Evolutionary conservation across 345 rosid species (phyloP), one percentile per base, ranked within the genome.

Genomic region (Acer saccharum): DNA sequence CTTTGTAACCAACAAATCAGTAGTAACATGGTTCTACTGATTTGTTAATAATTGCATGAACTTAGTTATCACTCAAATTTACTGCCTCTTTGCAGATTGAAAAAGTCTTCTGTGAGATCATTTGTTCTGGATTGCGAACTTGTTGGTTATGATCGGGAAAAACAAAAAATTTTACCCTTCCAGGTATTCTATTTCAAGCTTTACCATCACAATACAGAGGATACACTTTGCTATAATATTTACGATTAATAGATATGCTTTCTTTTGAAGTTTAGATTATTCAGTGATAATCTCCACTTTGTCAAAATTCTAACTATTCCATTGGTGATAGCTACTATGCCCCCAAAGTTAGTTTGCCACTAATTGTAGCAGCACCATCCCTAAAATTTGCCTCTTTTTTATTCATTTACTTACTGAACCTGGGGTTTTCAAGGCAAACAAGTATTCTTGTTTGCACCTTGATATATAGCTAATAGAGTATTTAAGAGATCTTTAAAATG

Each of bases 91-190:
- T 82, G 82, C 91, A 94, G 99, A 83, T 83, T 90, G 80, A 96
- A 92, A 91, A 96, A 88, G 84, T 71, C 90, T 0, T 83, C 86
- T 29, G 91, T 88, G 65, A 88, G 73, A 72, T 92, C 98, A 60
- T 96, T 96, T 83, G 89, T 94, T 85, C 76, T 94, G 87, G 99
- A 96, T 72, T 91, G 98, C 68, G 99, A 94, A 82, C 81, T 96
- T 83, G 98, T 94, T 86, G 99, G 93, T 83, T 92, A 85, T 69
- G 97, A 94, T 77, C 85, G 92, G 72, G 97, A 82, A 74, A 89
- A 89, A 73, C 80, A 83, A 73, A 94, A 88, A 82, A 96, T 96
- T 81, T 88, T 96, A 44, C 94, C 98, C 70, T 96, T 94, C 82
- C 98, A 94, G 99, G 99, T 96, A 86, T 79, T 39, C 7, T 73